Percentiles rank a stretch among this genome's conserved stretches.
These are phyloP conservation scores for Dryadomyces quercus-mongolicae DNA, from an alignment of 2,329 filamentous ascomycete species.

Conservation along the genomic window DNA sequence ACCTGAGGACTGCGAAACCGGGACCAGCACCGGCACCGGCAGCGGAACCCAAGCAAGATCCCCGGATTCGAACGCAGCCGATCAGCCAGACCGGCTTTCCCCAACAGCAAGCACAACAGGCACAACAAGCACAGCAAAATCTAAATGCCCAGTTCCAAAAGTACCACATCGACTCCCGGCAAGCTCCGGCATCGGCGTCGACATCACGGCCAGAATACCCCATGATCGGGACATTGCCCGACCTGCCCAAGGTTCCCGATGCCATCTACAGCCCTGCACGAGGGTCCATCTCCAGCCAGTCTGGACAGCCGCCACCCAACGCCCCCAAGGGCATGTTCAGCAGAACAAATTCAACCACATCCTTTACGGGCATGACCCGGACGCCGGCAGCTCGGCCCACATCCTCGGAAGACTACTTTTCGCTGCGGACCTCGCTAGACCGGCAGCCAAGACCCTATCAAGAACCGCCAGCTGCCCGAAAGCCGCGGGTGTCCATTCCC, in stretches of 20 bases:
- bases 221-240: conserved; percentile 25
- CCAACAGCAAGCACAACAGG: background rate
- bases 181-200: background rate
- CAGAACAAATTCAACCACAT: conserved; percentile 41
- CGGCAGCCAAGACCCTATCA: background rate
- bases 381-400: conserved; percentile 7
- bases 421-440: conserved; percentile 14
- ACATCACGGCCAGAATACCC: background rate
- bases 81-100: conserved; percentile 29
- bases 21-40: conserved; percentile 8
- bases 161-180: background rate
- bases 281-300: conserved; percentile 54
- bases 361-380: conserved; percentile 16
- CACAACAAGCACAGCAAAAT: background rate
- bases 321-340: conserved; percentile 52
- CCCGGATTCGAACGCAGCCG: conserved; percentile 37
- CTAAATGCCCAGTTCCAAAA: background rate
- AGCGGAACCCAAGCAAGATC: conserved; percentile 27
- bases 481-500: conserved; percentile 34
- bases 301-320: conserved; percentile 52
- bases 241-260: conserved; percentile 57
- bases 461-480: conserved; percentile 19
- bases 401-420: conserved; percentile 21
- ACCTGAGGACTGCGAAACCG: conserved; percentile 29
- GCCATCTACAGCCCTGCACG: conserved; percentile 70